A percentile compares a stretch with the other conserved stretches of the same genome.
Conservation (phyloP, 2,329 filamentous ascomycete species). For the Fusarium proliferatum region DNA sequence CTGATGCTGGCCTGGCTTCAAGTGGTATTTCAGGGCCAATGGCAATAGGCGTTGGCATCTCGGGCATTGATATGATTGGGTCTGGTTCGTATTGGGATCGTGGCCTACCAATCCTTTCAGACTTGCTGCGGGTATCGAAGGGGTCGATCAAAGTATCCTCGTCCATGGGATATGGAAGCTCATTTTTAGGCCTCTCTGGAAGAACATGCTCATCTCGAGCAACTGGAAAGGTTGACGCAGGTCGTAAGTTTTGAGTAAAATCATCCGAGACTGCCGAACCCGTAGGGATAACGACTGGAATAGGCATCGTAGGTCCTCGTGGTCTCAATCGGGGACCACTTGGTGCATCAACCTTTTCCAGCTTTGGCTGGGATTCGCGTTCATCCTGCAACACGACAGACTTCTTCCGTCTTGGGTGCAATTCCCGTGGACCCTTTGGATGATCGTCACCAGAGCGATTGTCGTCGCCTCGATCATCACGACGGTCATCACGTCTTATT, state of each 20-base stretch:
- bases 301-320: slow-evolving; percentile 49
- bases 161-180: slow-evolving; percentile 55
- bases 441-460: slow-evolving; percentile 56
- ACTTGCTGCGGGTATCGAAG: slow-evolving; percentile 34
- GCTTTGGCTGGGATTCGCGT: slow-evolving; percentile 37
- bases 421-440: slow-evolving; percentile 44
- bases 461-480: slow-evolving; percentile 46
- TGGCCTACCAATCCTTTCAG: slow-evolving; percentile 32
- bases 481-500: slow-evolving; percentile 29
- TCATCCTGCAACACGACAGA: slow-evolving; percentile 53
- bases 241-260: slow-evolving; percentile 34
- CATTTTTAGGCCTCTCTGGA: slow-evolving; percentile 40
- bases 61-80: slow-evolving; percentile 40
- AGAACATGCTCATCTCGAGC: slow-evolving; percentile 33
- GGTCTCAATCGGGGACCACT: slow-evolving; percentile 49
- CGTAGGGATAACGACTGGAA: slow-evolving; percentile 47
- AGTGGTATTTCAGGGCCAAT: slow-evolving; percentile 40
- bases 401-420: slow-evolving; percentile 48
- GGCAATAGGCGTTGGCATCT: slow-evolving; percentile 40
- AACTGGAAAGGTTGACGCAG: slow-evolving; percentile 49
- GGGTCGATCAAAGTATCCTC: slow-evolving; percentile 44
- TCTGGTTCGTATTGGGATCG: slow-evolving; percentile 37
- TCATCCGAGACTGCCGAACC: slow-evolving; percentile 34
- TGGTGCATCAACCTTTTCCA: slow-evolving; percentile 39
- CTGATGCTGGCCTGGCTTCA: slow-evolving; percentile 34